These are phyloP conservation scores for Zancudomyces culisetae DNA, from an alignment of 371 early-diverging fungal species.

Conservation along the genomic window DNA sequence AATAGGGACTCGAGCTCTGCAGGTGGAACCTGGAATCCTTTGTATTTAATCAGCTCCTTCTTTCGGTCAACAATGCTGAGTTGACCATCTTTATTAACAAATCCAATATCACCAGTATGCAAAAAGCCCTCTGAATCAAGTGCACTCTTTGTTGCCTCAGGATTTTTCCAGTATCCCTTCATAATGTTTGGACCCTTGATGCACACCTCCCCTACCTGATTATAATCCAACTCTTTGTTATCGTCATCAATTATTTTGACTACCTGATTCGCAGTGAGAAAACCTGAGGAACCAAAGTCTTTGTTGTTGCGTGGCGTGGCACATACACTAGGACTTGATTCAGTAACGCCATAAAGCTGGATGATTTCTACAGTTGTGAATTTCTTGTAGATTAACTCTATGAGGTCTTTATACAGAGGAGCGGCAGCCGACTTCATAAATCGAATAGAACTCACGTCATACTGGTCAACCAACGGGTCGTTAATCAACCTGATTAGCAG, in stretches of 20 bases:
- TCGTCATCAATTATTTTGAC: conserved; percentile 46
- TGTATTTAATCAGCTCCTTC: conserved; percentile 55
- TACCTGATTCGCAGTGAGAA: conserved; percentile 42
- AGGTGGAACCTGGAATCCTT: conserved; percentile 56
- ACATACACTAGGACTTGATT: conserved; percentile 5
- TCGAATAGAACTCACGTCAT: conserved; percentile 41
- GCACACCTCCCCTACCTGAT: conserved; percentile 62
- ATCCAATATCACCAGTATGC: conserved; percentile 89
- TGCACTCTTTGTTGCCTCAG: conserved; percentile 52
- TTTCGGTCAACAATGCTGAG: conserved; percentile 41
- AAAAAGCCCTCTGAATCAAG: conserved; percentile 80
- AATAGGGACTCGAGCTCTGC: conserved; percentile 74
- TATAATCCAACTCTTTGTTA: conserved; percentile 30
- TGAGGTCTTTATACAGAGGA: conserved; percentile 34
- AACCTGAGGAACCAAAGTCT: conserved; percentile 43
- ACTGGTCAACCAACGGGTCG: conserved; percentile 43
- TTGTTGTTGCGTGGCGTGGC: neutral
- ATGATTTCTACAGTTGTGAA: conserved; percentile 9
- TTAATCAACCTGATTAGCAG: conserved; percentile 50
- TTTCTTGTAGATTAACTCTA: conserved; percentile 11
- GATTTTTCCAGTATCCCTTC: conserved; percentile 69
- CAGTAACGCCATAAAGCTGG: neutral
- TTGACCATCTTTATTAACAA: conserved; percentile 46
- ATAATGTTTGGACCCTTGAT: conserved; percentile 80
- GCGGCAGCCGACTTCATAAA: conserved; percentile 61